A percentile compares a stretch with the other conserved stretches of the same genome.
These are phyloP conservation scores for Trichoderma breve DNA, from an alignment of 2,329 filamentous ascomycete species.

Conservation along the genomic window DNA sequence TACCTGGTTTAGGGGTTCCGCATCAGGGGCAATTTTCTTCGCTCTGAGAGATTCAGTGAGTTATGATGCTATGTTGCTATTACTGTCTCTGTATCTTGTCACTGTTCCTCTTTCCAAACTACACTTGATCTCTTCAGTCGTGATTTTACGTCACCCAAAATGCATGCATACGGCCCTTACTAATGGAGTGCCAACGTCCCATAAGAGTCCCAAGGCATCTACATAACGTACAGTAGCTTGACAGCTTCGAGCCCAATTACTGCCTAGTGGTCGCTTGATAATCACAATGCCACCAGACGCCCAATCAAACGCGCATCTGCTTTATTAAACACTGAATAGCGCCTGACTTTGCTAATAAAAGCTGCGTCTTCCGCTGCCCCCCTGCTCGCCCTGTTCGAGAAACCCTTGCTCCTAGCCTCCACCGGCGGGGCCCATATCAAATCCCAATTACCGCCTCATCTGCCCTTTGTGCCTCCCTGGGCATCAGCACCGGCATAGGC, in stretches of 20 bases:
- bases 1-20: slow-evolving; percentile 16
- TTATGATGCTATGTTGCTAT: not conserved
- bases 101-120: not conserved
- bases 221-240: not conserved
- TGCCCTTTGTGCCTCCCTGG: not conserved
- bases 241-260: not conserved
- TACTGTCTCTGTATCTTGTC: not conserved
- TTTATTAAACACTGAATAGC: not conserved
- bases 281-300: not conserved
- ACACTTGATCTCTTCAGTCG: not conserved
- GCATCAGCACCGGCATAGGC: not conserved
- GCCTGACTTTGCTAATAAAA: not conserved
- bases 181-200: not conserved
- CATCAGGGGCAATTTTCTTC: slow-evolving; percentile 9
- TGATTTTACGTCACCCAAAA: not conserved
- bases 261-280: not conserved
- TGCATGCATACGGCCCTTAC: not conserved
- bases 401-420: not conserved
- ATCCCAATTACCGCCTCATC: slow-evolving; percentile 14
- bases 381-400: not conserved
- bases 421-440: slow-evolving; percentile 9
- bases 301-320: not conserved
- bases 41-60: not conserved
- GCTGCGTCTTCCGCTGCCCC: not conserved
- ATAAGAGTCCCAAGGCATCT: not conserved